These are phyloP conservation scores for Rhazya stricta DNA, from an alignment of 257 asterid genomes.

Conservation along the genomic window DNA sequence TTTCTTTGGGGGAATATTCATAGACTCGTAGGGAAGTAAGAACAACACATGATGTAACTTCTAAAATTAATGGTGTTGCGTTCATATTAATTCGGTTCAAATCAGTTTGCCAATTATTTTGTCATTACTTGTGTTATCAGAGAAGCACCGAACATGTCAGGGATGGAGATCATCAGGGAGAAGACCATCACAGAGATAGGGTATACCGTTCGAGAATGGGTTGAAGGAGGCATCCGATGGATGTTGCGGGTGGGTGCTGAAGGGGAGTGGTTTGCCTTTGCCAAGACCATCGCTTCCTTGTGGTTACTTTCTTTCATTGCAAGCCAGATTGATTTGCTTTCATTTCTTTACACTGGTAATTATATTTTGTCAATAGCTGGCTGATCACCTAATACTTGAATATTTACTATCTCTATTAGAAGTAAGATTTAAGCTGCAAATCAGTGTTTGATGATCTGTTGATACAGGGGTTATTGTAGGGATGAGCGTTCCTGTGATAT, in stretches of 20 bases:
- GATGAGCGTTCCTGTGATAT: slow-evolving; percentile 39
- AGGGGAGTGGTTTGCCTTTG: slow-evolving; percentile 51
- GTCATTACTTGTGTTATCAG: slow-evolving; percentile 26
- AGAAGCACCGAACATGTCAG: slow-evolving; percentile 43
- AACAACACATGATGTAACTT: neutral
- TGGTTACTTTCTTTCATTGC: slow-evolving; percentile 37
- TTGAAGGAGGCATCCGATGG: slow-evolving; percentile 33
- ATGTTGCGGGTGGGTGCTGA: slow-evolving; percentile 40
- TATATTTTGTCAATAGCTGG: neutral
- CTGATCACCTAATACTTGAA: neutral
- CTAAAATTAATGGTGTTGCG: no score
- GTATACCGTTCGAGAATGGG: slow-evolving; percentile 15
- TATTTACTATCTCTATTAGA: no score
- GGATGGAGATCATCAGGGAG: slow-evolving; percentile 48
- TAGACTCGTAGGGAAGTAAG: slow-evolving; percentile 50
- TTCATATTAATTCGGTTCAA: neutral
- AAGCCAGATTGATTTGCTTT: slow-evolving; percentile 30
- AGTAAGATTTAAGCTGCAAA: no score
- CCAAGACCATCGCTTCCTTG: slow-evolving; percentile 26
- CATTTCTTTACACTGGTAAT: slow-evolving; percentile 51
- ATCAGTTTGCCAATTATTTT: neutral
- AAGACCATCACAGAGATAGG: slow-evolving; percentile 32
- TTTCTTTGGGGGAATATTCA: slow-evolving; percentile 49
- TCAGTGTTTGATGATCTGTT: neutral
- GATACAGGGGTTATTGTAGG: slow-evolving; percentile 40